Evolutionary conservation across 2,329 filamentous ascomycete genomes (phyloP), one percentile per base, ranked within the genome.

Genomic region (Cadophora gregata): DNA sequence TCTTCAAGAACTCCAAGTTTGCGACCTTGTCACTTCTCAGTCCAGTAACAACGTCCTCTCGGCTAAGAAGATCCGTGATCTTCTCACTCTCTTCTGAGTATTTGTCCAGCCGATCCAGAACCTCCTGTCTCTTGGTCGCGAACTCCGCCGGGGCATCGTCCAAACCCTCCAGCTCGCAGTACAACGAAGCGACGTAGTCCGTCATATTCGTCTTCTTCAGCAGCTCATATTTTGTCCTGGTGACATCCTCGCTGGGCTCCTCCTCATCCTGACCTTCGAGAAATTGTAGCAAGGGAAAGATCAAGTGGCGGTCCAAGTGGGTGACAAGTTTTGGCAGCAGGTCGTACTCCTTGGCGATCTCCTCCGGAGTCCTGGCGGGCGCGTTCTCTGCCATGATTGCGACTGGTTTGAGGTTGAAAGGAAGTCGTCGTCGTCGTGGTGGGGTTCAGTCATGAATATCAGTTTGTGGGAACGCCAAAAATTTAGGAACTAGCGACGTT

Each of bases 181-280:
- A 93, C 73, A 99, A 84, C 77, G 90, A 92, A 77, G 94, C 94
- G 63, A 98, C 93, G 79, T 97, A 99, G 81, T 99, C 96, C 76
- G 91, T 96, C 96, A 99, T 99, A 85, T 98, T 97, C 77, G 96
- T 98, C 80, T 93, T 90, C 84, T 97, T 95, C 74, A 99, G 88
- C 67, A 99, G 89, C 82, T 95, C 90, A 80, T 95, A 97, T 81
- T 97, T 97, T 75, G 93, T 89, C 78, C 91, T 88, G 70, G 90
- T 90, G 75, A 97, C 90, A 79, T 94, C 90, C 75, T 84, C 84
- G 64, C 86, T 81, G 80, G 85, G 87, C 77, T 93, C 91, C 79
- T 93, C 90, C 72, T 97, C 90, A 56, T 53, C 61, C 79, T 93
- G 89, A 78, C 90, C 89, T 77, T 90, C 90, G 76, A 91, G 86